Base-by-base conservation (phyloP, 345 rosid species). In the Sonneratia caseolaris region DNA sequence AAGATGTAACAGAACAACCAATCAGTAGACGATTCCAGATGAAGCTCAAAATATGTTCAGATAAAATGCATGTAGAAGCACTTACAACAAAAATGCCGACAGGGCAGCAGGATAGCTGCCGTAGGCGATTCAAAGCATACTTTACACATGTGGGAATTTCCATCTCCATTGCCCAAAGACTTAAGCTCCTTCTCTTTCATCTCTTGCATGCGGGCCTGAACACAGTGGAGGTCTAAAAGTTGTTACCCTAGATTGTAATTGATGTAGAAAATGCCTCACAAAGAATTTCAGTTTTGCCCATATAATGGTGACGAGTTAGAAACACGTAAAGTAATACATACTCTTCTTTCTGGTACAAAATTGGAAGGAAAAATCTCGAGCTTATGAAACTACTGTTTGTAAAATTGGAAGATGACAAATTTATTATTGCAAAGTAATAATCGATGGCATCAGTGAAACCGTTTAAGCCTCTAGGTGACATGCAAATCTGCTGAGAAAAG, bases 31-130 rank as follows among this genome's bases (percentile, higher is more conserved):
- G 9, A 24, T 68, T 42, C 27, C 0, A 0, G 2, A 42, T 10
- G 36, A 43, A n/a, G 15, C 56, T 45, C 70, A 5, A 9, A 15
- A 19, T 45, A 21, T 67, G 24, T 21, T 68, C 37, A 35, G 37
- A 49, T 32, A 43, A 51, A 19, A 66, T 66, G 64, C 66, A 55
- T 40, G 49, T 64, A 35, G 49, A 70, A 62, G 19, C 73, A 83
- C 99, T 89, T 83, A 95, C 98, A 79, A 79, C 98, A 92, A 88
- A 95, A 95, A 91, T 95, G 99, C 70, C 97, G 91, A 76, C 99
- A 95, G 67, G 99, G 99, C 72, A 95, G 98, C 78, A 95, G 88
- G 84, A 95, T 90, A 68, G 99, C 92, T 51, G 99, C 98, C 0
- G 99, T 95, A 69, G 92, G 81, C 68, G 98, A 90, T 74, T 95